Conservation (phyloP, 331 rosid species). For the Ulmus americana region DNA sequence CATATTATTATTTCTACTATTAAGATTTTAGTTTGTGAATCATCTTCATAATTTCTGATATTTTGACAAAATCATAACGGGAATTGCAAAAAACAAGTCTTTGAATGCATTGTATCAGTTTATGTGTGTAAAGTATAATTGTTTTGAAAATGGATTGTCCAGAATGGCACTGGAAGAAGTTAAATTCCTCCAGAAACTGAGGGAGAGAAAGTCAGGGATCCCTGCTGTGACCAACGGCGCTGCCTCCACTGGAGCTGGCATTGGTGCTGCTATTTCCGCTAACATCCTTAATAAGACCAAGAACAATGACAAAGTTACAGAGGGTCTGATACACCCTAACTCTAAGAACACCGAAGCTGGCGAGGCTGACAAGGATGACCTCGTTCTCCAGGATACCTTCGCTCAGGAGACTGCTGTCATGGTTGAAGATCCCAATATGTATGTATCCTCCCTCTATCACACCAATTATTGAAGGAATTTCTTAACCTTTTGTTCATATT, state of each 20-base stretch:
- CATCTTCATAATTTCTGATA: too few species aligned
- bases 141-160: not conserved
- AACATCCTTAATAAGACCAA: not conserved
- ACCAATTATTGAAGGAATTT: too few species aligned
- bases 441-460: not conserved
- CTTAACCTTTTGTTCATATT: not conserved
- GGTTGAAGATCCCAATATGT: constrained; percentile 97
- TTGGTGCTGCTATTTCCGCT: not conserved
- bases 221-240: constrained; percentile 44
- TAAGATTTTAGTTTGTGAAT: too few species aligned
- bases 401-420: constrained; percentile 90
- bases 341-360: constrained; percentile 39
- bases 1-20: not conserved
- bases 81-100: too few species aligned
- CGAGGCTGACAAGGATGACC: constrained; percentile 63
- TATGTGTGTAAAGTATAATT: not conserved
- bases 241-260: constrained; percentile 19
- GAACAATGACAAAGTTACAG: constrained; percentile 18
- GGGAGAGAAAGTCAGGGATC: constrained; percentile 81
- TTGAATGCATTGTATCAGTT: too few species aligned
- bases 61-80: too few species aligned
- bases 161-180: constrained; percentile 86
- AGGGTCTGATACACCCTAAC: constrained; percentile 3
- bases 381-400: constrained; percentile 80
- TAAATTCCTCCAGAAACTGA: constrained; percentile 79